Percentiles rank a stretch among this genome's conserved stretches.
These are phyloP conservation scores for Usnea hakonensis DNA, from an alignment of 495 filamentous ascomycete species.

Conservation along the genomic window DNA sequence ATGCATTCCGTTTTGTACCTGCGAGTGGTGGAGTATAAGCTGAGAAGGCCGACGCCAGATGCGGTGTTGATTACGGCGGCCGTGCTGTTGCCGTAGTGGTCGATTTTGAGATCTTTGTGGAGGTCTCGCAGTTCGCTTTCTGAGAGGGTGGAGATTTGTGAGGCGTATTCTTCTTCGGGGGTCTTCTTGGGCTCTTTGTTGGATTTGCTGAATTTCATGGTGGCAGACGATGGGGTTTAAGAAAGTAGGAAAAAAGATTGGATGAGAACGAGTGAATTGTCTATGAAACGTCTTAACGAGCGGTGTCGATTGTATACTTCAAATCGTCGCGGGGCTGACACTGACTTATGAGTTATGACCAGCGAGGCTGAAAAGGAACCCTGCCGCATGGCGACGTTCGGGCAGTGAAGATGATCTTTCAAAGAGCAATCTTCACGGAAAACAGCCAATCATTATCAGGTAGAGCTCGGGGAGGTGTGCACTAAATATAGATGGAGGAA, in stretches of 20 bases:
- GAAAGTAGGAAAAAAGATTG: background rate
- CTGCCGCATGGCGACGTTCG: too few species aligned
- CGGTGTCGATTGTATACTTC: too few species aligned
- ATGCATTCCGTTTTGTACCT: background rate
- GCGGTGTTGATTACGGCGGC: background rate
- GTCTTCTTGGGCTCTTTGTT: background rate
- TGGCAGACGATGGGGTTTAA: background rate
- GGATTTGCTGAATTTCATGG: background rate
- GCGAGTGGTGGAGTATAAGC: background rate
- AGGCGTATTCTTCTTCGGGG: background rate
- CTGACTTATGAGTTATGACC: too few species aligned
- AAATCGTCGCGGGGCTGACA: too few species aligned
- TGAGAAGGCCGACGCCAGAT: background rate
- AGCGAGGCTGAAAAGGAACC: too few species aligned
- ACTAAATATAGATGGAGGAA: too few species aligned
- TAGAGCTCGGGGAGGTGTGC: too few species aligned
- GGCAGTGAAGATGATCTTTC: too few species aligned
- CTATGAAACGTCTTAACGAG: background rate
- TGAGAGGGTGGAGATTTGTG: background rate
- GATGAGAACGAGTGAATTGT: background rate
- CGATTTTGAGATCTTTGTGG: slow-evolving; percentile 3
- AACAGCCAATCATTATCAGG: too few species aligned
- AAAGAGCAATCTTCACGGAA: too few species aligned
- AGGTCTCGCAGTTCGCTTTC: background rate
- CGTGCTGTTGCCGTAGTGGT: background rate